Percentiles rank a stretch among this genome's conserved stretches.
Evolutionary conservation across 2,329 filamentous ascomycete species (phyloP).

Genomic region (Beauveria medogensis): DNA sequence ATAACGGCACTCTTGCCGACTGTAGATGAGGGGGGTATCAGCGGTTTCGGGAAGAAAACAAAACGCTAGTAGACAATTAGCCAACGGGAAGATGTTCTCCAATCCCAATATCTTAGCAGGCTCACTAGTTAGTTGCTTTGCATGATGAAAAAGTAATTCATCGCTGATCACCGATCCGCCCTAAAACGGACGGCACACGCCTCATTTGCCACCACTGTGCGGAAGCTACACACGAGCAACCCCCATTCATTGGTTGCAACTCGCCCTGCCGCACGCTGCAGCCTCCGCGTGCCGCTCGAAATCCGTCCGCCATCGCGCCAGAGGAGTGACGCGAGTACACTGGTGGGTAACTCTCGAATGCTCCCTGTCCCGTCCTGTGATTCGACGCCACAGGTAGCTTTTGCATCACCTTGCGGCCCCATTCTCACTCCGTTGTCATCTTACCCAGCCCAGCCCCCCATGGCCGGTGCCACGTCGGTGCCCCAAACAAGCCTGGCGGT

Average conservation of each 20-base stretch:
- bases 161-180: conserved; percentile 6
- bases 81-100: not conserved
- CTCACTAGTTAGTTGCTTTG: not conserved
- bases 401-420: not conserved
- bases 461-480: not conserved
- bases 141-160: not conserved
- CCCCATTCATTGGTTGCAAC: not conserved
- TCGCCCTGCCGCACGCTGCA: not conserved
- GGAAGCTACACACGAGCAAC: not conserved
- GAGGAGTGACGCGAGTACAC: not conserved
- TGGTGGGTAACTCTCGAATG: not conserved
- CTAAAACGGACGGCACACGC: not conserved
- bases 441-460: not conserved
- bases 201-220: not conserved
- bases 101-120: not conserved
- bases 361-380: not conserved
- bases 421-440: not conserved
- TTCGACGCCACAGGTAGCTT: not conserved
- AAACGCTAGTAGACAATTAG: not conserved
- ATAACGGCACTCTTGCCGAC: not conserved
- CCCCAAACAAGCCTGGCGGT: not conserved
- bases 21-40: not conserved
- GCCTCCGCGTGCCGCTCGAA: not conserved
- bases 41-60: not conserved
- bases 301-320: not conserved